Evolutionary conservation across 2,329 filamentous ascomycete species (phyloP), one percentile per base, ranked within the genome.

Genomic region (Neopestalotiopsis sp.): DNA sequence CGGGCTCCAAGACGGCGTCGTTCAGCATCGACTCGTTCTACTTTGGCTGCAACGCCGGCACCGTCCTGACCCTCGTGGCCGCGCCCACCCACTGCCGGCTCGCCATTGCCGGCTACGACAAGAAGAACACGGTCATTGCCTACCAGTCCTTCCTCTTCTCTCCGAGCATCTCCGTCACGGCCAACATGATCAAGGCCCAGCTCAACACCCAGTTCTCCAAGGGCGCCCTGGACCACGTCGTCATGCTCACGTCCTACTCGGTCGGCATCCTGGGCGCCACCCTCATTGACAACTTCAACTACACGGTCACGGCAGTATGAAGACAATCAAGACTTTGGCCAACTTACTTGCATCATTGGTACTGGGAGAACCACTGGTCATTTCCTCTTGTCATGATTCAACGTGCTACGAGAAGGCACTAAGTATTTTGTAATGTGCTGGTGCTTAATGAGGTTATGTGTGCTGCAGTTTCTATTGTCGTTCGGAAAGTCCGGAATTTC

Each of bases 271-370:
- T 61, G 59, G 59, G 59, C 59, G 59, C 59, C 5, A 61, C 59
- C n/a, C 9, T 61, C 10, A 61, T 61, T 24, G 59, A 61, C 30
- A 40, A 61, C 34, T 20, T 61, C 17, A 61, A 34, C n/a, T 61
- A 61, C 59, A 61, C 59, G n/a, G 24, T 59, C 20, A 59, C 24
- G 1, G 30, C 57, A 14, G 30, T 59, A 7, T 59, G 34, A 17
- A 59, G 24, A 28, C 24, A 28, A 28, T 28, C 24, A 28, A 28
- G 24, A 28, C 24, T 4, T 28, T 3, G 24, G 24, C 3, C 3
- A 28, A 10, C 56, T 30, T 58, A 49, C 6, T 49, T 49, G 14
- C 42, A 49, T 49, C 3, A 49, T 49, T 28, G 3, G 24, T 28
- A n/a, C 14, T 7, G 14, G 17, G 14, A 1, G n/a, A 3, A 17